Percentiles rank a stretch among this genome's conserved stretches.
Conservation (phyloP, 345 rosid species). For the Moringa oleifera region DNA sequence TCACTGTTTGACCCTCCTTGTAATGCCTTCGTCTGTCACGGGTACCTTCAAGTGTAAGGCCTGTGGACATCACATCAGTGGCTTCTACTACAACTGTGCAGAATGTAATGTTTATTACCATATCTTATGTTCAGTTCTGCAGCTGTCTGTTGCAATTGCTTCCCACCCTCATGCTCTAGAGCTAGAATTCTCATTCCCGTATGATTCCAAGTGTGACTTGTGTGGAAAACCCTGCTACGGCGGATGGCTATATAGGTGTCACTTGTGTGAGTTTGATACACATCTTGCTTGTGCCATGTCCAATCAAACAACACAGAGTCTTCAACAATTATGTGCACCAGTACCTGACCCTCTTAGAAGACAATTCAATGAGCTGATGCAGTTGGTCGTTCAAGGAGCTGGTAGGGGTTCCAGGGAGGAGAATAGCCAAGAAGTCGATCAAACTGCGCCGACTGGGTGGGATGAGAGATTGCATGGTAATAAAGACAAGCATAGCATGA, state of each 20-base stretch:
- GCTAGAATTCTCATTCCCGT: slow-evolving; percentile 40
- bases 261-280: slow-evolving; percentile 43
- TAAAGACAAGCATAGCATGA: background rate
- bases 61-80: slow-evolving; percentile 27
- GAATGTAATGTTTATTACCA: slow-evolving; percentile 32
- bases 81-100: slow-evolving; percentile 40
- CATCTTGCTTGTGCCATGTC: slow-evolving; percentile 40
- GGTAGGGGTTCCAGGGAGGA: background rate
- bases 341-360: no score
- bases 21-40: slow-evolving; percentile 11
- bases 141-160: slow-evolving; percentile 25
- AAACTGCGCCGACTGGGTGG: slow-evolving; percentile 20
- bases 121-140: slow-evolving; percentile 37
- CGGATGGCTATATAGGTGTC: slow-evolving; percentile 53
- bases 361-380: slow-evolving; percentile 31
- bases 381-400: slow-evolving; percentile 17
- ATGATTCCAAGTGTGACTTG: slow-evolving; percentile 38
- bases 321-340: no score
- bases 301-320: slow-evolving; percentile 11
- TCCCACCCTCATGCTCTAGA: slow-evolving; percentile 45
- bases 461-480: slow-evolving; percentile 20
- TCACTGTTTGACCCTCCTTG: slow-evolving; percentile 29
- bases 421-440: background rate
- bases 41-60: slow-evolving; percentile 31
- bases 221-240: slow-evolving; percentile 29